Evolutionary conservation across 306 rosid genomes (phyloP), one percentile per base, ranked within the genome.

Genomic region (Neltuma alba): DNA sequence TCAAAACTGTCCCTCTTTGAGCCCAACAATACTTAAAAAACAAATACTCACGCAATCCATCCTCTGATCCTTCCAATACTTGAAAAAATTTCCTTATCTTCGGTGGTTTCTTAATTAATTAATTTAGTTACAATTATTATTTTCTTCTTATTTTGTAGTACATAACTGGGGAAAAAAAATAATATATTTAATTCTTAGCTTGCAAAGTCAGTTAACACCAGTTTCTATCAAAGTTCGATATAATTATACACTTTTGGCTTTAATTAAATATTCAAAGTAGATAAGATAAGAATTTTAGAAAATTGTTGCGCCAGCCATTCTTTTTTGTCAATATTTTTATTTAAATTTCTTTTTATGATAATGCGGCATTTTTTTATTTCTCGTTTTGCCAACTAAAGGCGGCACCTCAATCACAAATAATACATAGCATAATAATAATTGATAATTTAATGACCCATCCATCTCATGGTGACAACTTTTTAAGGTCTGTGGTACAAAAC

Each of bases 201-300:
- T 37, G 72, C 44, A 38, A n/a, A 23, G 41, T 14, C 3, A 40
- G 72, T 21, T 21, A 7, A 67, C 50, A 40, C 28, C 72, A n/a
- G 72, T 67, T 67, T 40, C 45, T 41, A 68, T 68, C 36, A 40
- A 40, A 40, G 33, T 12, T 68, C 72, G 38, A 38, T 20, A 38
- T 66, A 66, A 37, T 66, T 20, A 67, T 21, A 40, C 52, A 37
- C 9, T 67, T 40, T 23, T 12, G n/a, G 13, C 4, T n/a, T 9
- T 42, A 38, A 66, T 66, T 38, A 41, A 67, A 67, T 38, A 67
- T 40, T 40, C 52, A 13, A 38, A 21, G 50, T 13, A 38, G 34
- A 67, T 67, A 23, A 23, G 72, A 67, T 66, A 38, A 66, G 31
- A 66, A 21, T 21, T 66, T 38, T 66, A 66, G 72, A 66, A 66